Evolutionary conservation across 208 protist species (phyloP).

Genomic region (Acanthamoeba polyphaga): DNA sequence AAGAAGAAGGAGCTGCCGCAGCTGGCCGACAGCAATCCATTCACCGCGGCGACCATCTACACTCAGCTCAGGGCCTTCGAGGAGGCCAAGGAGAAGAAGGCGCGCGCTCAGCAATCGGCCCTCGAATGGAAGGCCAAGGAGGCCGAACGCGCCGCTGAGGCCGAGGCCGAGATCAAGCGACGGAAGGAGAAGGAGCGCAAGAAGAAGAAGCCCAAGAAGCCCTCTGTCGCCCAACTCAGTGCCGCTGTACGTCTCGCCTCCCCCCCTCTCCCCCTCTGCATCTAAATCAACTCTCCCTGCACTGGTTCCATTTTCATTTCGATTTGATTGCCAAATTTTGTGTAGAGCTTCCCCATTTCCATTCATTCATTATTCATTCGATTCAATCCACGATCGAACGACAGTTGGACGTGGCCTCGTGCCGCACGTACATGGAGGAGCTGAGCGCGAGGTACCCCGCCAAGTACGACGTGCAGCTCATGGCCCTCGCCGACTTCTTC

Average conservation of each 20-base stretch:
- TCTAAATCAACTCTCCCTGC: neutral
- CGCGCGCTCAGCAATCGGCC: neutral
- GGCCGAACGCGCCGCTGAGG: neutral
- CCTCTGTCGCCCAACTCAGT: conserved; percentile 53
- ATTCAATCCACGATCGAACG: too few species aligned
- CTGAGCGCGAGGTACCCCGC: conserved; percentile 4
- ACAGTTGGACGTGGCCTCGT: conserved; percentile 3
- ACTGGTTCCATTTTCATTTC: neutral
- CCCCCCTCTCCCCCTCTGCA: neutral
- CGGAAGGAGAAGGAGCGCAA: conserved; percentile 30
- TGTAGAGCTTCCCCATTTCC: too few species aligned
- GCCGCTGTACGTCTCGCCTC: neutral
- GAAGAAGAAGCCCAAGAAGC: conserved; percentile 67
- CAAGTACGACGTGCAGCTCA: conserved; percentile 28
- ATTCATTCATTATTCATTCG: neutral
- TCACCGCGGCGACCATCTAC: neutral
- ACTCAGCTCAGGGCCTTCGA: neutral
- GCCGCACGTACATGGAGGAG: neutral
- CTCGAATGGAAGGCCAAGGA: neutral
- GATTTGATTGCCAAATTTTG: too few species aligned
- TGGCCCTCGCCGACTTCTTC: conserved; percentile 55
- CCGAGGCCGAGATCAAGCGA: neutral
- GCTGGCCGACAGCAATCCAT: neutral
- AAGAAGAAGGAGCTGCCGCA: neutral
- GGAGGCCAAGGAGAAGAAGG: conserved; percentile 21